Evolutionary conservation across 805 yeast genomes (phyloP).

Genomic region (Cyberlindnera nakhonratchasimensis): DNA sequence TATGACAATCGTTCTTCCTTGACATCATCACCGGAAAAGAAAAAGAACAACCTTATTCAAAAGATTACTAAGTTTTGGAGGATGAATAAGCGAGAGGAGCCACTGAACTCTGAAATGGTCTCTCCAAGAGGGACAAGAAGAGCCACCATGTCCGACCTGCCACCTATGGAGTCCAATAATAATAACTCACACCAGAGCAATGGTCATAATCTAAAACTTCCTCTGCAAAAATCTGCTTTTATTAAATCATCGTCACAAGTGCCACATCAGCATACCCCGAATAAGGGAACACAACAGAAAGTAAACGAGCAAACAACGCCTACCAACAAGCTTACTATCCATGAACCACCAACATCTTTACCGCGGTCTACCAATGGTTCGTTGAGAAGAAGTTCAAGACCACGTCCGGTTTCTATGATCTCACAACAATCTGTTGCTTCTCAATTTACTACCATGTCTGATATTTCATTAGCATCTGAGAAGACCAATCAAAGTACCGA

Average conservation of each 20-base stretch:
- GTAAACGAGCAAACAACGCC: background rate
- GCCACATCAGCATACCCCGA: background rate
- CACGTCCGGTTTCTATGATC: constrained; percentile 48
- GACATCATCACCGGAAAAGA: constrained; percentile 26
- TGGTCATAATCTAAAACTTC: constrained; percentile 1
- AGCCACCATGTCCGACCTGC: constrained; percentile 6
- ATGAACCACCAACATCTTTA: constrained; percentile 31
- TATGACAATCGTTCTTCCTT: constrained; percentile 6
- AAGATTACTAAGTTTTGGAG: constrained; percentile 35
- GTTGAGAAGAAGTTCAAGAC: constrained; percentile 8
- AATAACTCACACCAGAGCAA: background rate
- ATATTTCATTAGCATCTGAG: constrained; percentile 38
- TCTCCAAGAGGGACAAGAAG: constrained; percentile 4
- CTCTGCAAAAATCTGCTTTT: too few species aligned
- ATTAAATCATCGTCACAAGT: too few species aligned
- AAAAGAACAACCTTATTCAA: constrained; percentile 30
- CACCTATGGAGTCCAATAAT: background rate
- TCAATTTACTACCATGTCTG: constrained; percentile 45
- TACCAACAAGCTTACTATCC: constrained; percentile 14
- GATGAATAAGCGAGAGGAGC: constrained; percentile 19
- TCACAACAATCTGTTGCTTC: constrained; percentile 51
- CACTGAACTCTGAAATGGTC: constrained; percentile 5
- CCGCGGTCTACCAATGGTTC: constrained; percentile 9
- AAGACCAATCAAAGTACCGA: constrained; percentile 15
- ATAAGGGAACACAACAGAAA: background rate